phyloP scores from a whole-genome alignment of 73 alveolate species.

The Stentor roeselii region DNA sequence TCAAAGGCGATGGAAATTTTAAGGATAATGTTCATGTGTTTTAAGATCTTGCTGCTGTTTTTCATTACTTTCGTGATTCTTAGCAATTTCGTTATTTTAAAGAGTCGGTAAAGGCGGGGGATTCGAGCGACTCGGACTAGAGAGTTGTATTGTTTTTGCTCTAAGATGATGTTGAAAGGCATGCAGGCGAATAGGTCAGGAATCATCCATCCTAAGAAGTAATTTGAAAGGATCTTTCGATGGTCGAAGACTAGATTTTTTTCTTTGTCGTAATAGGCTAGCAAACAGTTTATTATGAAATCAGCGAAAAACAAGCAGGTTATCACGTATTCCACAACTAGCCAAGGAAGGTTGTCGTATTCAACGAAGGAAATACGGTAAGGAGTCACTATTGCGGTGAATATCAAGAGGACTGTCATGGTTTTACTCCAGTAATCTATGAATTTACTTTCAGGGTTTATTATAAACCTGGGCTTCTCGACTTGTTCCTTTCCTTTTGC shows the following conservation, averaged over 20 bases:
- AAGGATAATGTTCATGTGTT: constrained; percentile 43
- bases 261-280: constrained; percentile 52
- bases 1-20: constrained; percentile 53
- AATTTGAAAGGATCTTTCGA: constrained; percentile 33
- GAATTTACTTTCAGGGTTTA: background rate
- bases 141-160: constrained; percentile 49
- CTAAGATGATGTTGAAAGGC: constrained; percentile 61
- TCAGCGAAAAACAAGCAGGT: constrained; percentile 44
- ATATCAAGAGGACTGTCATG: constrained; percentile 34
- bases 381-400: constrained; percentile 64
- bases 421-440: background rate
- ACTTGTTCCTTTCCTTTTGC: too few relatives aligned
- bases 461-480: background rate
- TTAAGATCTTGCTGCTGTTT: constrained; percentile 59
- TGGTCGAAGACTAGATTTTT: constrained; percentile 33
- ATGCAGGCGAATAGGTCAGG: constrained; percentile 40
- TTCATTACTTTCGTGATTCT: constrained; percentile 76
- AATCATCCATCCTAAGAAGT: constrained; percentile 51
- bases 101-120: constrained; percentile 74
- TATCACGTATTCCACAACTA: constrained; percentile 31
- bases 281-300: constrained; percentile 41
- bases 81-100: constrained; percentile 70
- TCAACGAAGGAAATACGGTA: constrained; percentile 43
- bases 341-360: constrained; percentile 6
- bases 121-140: constrained; percentile 80